Conservation (phyloP, 345 rosid species). For the Hevea brasiliensis region DNA sequence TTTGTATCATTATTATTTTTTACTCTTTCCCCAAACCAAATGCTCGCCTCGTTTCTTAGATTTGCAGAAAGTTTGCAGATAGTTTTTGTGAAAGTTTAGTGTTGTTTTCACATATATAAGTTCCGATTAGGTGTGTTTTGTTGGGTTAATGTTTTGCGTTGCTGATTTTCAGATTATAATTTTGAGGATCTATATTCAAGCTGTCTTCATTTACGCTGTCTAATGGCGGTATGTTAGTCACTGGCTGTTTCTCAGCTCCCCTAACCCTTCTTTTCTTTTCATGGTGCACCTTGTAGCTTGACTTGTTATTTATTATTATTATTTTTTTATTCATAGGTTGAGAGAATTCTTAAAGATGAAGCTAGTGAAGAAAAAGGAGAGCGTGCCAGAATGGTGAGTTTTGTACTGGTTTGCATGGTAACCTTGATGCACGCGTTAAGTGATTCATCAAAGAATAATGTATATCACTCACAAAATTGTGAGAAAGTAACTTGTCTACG, state of each 20-base stretch:
- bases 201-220: not conserved
- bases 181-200: not conserved
- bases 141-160: not conserved
- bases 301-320: not conserved
- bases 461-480: not conserved
- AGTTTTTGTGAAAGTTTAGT: not conserved
- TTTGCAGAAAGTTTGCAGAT: not conserved
- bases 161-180: not conserved
- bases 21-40: not conserved
- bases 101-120: not conserved
- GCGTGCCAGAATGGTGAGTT: slow-evolving; percentile 91
- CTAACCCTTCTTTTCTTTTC: not conserved
- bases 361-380: slow-evolving; percentile 96
- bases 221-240: slow-evolving; percentile 14
- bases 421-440: not conserved
- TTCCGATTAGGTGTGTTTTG: not conserved
- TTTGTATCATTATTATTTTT: not conserved
- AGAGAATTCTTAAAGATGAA: slow-evolving; percentile 79
- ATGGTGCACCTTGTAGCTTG: not conserved
- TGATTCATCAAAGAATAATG: not conserved
- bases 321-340: slow-evolving; percentile 42
- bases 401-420: not conserved
- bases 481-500: not conserved
- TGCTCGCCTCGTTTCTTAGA: not conserved
- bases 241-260: not conserved